A percentile compares a stretch with the other conserved stretches of the same genome.
Conservation (phyloP, 2,329 filamentous ascomycete genomes). For the Capronia americana region DNA sequence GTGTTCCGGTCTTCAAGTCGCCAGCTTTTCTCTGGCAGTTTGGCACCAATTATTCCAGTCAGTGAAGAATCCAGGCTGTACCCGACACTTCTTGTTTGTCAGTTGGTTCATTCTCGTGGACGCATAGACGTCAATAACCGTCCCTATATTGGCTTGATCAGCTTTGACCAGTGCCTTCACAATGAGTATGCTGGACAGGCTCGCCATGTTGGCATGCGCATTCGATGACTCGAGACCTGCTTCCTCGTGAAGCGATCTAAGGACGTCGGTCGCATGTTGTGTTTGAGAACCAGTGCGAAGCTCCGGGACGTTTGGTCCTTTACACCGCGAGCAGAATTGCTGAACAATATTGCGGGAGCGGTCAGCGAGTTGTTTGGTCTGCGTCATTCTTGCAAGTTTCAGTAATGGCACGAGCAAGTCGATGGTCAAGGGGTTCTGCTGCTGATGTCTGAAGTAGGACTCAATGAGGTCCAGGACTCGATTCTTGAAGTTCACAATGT, state of each 20-base stretch:
- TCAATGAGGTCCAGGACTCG: conserved; percentile 86
- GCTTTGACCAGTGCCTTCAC: conserved; percentile 52
- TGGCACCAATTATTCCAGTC: conserved; percentile 77
- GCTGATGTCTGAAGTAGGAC: conserved; percentile 82
- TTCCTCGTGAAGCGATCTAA: conserved; percentile 73
- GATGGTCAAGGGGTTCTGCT: conserved; percentile 70
- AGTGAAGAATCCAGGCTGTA: conserved; percentile 70
- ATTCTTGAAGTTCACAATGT: conserved; percentile 92
- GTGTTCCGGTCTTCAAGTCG: neutral
- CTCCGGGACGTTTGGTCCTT: conserved; percentile 54
- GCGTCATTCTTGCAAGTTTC: conserved; percentile 76
- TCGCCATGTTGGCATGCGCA: conserved; percentile 75
- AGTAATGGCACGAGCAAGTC: conserved; percentile 77
- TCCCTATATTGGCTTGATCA: conserved; percentile 59
- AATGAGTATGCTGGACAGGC: conserved; percentile 59
- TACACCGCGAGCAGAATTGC: conserved; percentile 71
- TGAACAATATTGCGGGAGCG: conserved; percentile 76
- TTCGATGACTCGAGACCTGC: conserved; percentile 63
- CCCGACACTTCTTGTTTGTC: conserved; percentile 61
- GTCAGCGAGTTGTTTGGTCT: conserved; percentile 74
- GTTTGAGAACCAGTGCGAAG: conserved; percentile 59
- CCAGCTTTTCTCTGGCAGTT: conserved; percentile 27
- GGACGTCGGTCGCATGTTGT: conserved; percentile 34
- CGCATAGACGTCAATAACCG: conserved; percentile 69
- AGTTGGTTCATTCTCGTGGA: conserved; percentile 67